phyloP scores from a whole-genome alignment of 2,329 filamentous ascomycete genomes.

The Colletotrichum sp. region DNA sequence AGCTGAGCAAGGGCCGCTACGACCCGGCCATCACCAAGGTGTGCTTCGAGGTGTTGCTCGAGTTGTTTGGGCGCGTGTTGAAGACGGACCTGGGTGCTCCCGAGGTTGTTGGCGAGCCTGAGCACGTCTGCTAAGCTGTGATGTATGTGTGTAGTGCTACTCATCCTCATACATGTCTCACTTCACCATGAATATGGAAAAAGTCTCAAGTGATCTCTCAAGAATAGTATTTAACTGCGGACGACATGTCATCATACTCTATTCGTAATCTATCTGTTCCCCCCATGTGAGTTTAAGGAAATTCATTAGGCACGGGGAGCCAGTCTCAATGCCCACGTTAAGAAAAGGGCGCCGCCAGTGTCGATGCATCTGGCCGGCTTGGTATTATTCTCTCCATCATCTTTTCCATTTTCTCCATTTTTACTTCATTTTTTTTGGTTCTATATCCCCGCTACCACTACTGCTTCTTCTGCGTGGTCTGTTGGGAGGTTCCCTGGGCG shows the following conservation, averaged over 20 bases:
- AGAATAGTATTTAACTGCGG: conserved; percentile 25
- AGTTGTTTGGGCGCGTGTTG: conserved; percentile 80
- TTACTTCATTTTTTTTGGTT: not conserved
- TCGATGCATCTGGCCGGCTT: not conserved
- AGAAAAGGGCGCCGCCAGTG: not conserved
- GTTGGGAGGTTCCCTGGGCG: not conserved
- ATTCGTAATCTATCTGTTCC: conserved; percentile 18
- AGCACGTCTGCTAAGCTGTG: conserved; percentile 70
- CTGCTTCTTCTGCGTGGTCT: conserved; percentile 2
- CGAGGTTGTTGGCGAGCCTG: conserved; percentile 67
- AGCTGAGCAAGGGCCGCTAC: conserved; percentile 91
- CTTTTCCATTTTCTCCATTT: not conserved
- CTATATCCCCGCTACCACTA: not conserved
- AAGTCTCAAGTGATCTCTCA: not conserved
- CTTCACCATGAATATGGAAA: rapidly evolving
- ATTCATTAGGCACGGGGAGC: conserved; percentile 18
- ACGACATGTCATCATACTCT: conserved; percentile 20
- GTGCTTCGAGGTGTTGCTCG: conserved; percentile 89
- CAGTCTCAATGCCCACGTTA: conserved; percentile 18
- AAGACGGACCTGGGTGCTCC: conserved; percentile 78
- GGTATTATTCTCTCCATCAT: not conserved
- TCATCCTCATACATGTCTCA: not conserved
- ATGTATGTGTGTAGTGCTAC: not conserved
- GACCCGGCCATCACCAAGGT: conserved; percentile 86
- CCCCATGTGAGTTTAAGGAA: not conserved